These are phyloP conservation scores for Thermomyces lanuginosus DNA, from an alignment of 2,329 filamentous ascomycete species.

Conservation along the genomic window DNA sequence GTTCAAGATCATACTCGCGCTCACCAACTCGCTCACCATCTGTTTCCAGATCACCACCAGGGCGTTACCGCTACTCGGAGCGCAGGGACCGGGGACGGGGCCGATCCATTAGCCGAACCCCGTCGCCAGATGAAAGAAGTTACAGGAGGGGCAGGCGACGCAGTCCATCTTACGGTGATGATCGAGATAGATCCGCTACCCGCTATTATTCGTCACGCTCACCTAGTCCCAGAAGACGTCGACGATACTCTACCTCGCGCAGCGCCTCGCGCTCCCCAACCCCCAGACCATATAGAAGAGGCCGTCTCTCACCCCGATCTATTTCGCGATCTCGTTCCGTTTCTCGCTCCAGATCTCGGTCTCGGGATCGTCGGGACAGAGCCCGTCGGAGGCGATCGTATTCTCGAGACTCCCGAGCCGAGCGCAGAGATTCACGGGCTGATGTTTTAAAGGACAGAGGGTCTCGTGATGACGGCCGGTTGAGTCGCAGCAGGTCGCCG, in stretches of 20 bases:
- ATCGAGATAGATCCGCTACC: conserved; percentile 34
- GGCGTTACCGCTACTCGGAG: conserved; percentile 13
- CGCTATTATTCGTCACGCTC: conserved; percentile 37
- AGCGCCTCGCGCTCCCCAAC: conserved; percentile 22
- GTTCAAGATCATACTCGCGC: conserved; percentile 17
- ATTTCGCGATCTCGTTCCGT: conserved; percentile 17
- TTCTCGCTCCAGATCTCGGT: conserved; percentile 22
- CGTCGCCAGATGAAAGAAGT: conserved; percentile 23
- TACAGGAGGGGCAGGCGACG: conserved; percentile 20
- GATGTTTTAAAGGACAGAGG: conserved; percentile 33
- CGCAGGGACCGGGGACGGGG: conserved; percentile 16
- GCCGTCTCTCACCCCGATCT: conserved; percentile 21
- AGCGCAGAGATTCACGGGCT: conserved; percentile 30
- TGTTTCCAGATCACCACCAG: conserved; percentile 16
- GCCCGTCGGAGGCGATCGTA: conserved; percentile 28
- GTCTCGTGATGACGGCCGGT: conserved; percentile 25
- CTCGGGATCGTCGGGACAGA: conserved; percentile 12
- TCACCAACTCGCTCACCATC: conserved; percentile 16
- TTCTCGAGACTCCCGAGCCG: conserved; percentile 26
- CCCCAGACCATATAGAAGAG: conserved; percentile 18
- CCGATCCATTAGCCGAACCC: conserved; percentile 22
- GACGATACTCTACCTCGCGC: conserved; percentile 25
- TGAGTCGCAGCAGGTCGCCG: conserved; percentile 20
- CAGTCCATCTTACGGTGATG: conserved; percentile 26
- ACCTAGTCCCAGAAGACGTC: conserved; percentile 37